Evolutionary conservation across 2,329 filamentous ascomycete genomes (phyloP).

Genomic region (Aphanoascus verrucosus): DNA sequence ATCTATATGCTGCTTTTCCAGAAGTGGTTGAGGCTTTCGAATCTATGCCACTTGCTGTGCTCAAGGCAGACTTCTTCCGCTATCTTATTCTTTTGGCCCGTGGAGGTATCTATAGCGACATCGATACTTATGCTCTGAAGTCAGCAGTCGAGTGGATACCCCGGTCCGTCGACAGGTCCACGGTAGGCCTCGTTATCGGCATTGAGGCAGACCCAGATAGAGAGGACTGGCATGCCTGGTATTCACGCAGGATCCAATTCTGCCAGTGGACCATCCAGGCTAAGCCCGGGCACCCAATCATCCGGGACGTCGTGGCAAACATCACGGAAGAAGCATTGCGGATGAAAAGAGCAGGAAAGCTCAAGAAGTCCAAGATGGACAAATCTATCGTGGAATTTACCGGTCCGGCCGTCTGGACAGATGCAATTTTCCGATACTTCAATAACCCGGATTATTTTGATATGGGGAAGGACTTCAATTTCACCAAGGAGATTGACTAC

Average conservation of each 20-base stretch:
- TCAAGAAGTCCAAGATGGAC: constrained; percentile 51
- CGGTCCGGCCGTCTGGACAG: constrained; percentile 89
- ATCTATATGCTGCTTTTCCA: constrained; percentile 75
- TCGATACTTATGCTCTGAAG: constrained; percentile 78
- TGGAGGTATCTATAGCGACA: constrained; percentile 78
- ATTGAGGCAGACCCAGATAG: constrained; percentile 95
- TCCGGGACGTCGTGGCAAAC: constrained; percentile 74
- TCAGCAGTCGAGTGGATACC: constrained; percentile 85
- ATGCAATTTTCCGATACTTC: constrained; percentile 82
- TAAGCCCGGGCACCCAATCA: constrained; percentile 85
- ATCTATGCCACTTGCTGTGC: constrained; percentile 59
- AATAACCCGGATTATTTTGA: constrained; percentile 86
- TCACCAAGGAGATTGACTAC: constrained; percentile 66
- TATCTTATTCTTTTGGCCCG: constrained; percentile 66
- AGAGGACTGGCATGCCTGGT: constrained; percentile 88
- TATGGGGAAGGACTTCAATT: constrained; percentile 45
- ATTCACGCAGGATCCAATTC: constrained; percentile 90
- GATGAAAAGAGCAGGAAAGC: constrained; percentile 56
- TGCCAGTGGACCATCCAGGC: constrained; percentile 98
- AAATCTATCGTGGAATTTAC: constrained; percentile 87
- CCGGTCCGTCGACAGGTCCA: constrained; percentile 59
- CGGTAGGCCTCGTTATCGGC: constrained; percentile 77
- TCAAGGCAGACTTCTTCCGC: constrained; percentile 69
- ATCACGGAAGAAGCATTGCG: constrained; percentile 74
- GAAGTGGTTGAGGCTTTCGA: constrained; percentile 69